Evolutionary conservation across 345 rosid genomes (phyloP).

Genomic region (Corchorus capsularis): DNA sequence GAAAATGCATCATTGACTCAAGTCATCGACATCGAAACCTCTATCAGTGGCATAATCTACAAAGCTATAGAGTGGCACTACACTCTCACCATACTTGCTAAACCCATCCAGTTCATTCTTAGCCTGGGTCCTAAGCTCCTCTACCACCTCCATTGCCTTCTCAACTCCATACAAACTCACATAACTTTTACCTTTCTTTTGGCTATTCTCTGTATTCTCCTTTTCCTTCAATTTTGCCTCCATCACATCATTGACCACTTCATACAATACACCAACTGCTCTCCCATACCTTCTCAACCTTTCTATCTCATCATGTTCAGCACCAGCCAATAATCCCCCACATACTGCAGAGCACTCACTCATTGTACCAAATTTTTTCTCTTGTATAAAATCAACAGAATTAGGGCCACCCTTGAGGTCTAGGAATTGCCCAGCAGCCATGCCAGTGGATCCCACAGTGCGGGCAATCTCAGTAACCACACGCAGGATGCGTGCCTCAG

Average conservation of each 20-base stretch:
- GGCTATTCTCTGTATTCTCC: constrained; percentile 26
- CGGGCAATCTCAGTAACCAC: constrained; percentile 91
- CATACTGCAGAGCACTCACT: constrained; percentile 93
- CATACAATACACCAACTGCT: constrained; percentile 87
- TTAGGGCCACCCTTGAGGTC: constrained; percentile 81
- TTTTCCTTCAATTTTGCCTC: constrained; percentile 34
- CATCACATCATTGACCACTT: constrained; percentile 69
- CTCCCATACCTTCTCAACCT: constrained; percentile 78
- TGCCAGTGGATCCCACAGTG: constrained; percentile 88
- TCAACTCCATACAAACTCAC: constrained; percentile 57
- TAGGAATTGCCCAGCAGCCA: constrained; percentile 96
- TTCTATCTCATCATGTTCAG: constrained; percentile 66
- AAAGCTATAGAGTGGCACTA: constrained; percentile 78
- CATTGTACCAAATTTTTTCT: constrained; percentile 92
- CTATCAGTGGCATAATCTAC: constrained; percentile 76
- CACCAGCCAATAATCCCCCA: constrained; percentile 91
- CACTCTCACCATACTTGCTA: constrained; percentile 57
- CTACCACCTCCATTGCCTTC: constrained; percentile 66
- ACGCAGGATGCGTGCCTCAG: constrained; percentile 58
- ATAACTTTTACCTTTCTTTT: constrained; percentile 53
- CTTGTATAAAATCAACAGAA: constrained; percentile 60
- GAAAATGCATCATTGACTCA: constrained; percentile 12
- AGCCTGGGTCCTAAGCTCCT: constrained; percentile 64
- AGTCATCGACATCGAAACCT: constrained; percentile 43
- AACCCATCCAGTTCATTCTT: constrained; percentile 66